phyloP scores from a whole-genome alignment of 2,329 filamentous ascomycete species.

The Fusarium floridanum region DNA sequence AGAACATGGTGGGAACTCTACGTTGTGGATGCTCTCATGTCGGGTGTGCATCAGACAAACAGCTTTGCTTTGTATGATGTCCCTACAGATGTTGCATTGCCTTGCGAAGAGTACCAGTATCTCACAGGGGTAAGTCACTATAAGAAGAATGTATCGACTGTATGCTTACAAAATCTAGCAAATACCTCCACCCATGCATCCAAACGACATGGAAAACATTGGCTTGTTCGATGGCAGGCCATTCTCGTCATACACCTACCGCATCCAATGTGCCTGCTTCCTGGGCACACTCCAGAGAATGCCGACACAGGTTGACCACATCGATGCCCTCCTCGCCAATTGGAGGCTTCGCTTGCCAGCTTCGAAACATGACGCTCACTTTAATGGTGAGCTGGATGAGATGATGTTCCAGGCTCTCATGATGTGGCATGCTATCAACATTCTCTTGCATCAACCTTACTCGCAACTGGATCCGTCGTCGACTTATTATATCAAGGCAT shows the following conservation, averaged over 20 bases:
- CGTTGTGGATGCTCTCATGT: conserved; percentile 83
- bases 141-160: fast-evolving
- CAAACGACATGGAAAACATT: conserved; percentile 80
- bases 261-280: conserved; percentile 83
- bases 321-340: conserved; percentile 70
- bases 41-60: conserved; percentile 80
- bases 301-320: conserved; percentile 62
- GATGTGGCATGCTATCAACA: conserved; percentile 74
- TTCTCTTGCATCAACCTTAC: conserved; percentile 82
- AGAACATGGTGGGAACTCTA: conserved; percentile 91
- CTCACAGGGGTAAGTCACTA: conserved; percentile 60
- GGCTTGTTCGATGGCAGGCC: conserved; percentile 77
- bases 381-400: conserved; percentile 81
- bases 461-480: conserved; percentile 78
- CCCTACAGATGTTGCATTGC: conserved; percentile 76
- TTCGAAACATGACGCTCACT: conserved; percentile 77
- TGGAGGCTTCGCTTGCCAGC: conserved; percentile 84
- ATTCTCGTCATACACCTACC: conserved; percentile 88
- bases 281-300: conserved; percentile 79
- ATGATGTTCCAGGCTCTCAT: conserved; percentile 93
- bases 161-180: conserved; percentile 53
- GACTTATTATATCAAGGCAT: conserved; percentile 71
- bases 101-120: conserved; percentile 84
- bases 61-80: conserved; percentile 78
- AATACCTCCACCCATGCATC: conserved; percentile 69